Evolutionary conservation across 495 filamentous ascomycete species (phyloP).

Genomic region (Penicillium coprophilum): DNA sequence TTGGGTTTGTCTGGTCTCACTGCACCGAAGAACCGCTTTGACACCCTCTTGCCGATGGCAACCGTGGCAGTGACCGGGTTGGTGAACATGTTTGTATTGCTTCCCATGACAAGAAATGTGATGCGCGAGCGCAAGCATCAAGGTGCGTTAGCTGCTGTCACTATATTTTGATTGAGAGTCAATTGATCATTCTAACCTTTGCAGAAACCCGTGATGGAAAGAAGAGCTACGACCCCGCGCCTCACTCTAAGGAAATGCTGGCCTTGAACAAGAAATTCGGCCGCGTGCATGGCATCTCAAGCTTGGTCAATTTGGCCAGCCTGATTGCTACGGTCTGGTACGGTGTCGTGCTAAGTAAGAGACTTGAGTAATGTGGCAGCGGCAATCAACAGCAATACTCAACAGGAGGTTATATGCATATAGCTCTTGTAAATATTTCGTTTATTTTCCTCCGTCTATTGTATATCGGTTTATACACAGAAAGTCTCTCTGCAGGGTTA

Average conservation of each 20-base stretch:
- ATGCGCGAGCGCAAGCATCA: conserved; percentile 76
- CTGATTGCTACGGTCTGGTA: conserved; percentile 69
- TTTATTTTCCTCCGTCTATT: neutral
- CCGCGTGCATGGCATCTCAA: conserved; percentile 73
- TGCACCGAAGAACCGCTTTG: conserved; percentile 53
- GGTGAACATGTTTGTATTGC: conserved; percentile 64
- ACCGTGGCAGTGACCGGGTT: conserved; percentile 62
- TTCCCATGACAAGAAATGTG: conserved; percentile 67
- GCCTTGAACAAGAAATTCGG: conserved; percentile 78
- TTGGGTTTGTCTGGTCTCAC: conserved; percentile 56
- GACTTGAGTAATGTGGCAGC: conserved; percentile 39
- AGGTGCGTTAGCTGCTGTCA: conserved; percentile 47
- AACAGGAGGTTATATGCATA: neutral
- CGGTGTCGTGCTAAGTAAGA: conserved; percentile 65
- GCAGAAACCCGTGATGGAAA: conserved; percentile 78
- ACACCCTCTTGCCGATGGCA: conserved; percentile 63
- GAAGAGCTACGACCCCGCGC: conserved; percentile 69
- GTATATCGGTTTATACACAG: too few species aligned
- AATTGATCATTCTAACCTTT: conserved; percentile 7
- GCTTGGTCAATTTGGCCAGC: conserved; percentile 68
- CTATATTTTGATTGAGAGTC: neutral
- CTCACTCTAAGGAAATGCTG: conserved; percentile 79
- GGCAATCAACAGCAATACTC: neutral
- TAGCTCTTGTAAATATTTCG: neutral
- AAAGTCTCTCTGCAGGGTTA: too few species aligned